These are phyloP conservation scores for Coffea humblotiana DNA, from an alignment of 305 asterid genomes.

Conservation along the genomic window DNA sequence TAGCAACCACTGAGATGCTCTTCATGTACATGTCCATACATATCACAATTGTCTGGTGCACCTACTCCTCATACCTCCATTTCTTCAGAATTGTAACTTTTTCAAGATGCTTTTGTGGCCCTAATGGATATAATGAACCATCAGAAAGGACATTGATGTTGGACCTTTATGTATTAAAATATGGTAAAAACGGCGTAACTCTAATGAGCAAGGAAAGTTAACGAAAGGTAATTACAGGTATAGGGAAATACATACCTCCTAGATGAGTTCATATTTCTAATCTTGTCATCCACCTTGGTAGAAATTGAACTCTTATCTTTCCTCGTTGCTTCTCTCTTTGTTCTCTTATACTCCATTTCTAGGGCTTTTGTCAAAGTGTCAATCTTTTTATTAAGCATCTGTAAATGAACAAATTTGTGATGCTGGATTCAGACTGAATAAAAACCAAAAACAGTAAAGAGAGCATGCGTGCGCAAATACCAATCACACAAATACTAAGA, in stretches of 20 bases:
- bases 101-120: constrained; percentile 43
- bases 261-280: constrained; percentile 35
- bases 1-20: constrained; percentile 32
- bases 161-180: not conserved
- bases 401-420: constrained; percentile 16
- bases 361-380: constrained; percentile 65
- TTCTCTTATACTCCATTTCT: constrained; percentile 64
- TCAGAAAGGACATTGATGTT: constrained; percentile 13
- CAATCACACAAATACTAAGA: not conserved
- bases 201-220: not conserved
- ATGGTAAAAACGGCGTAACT: not conserved
- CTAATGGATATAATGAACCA: constrained; percentile 30
- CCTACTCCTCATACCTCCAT: constrained; percentile 10
- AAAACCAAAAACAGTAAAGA: not conserved
- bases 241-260: constrained; percentile 44
- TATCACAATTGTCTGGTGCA: constrained; percentile 19
- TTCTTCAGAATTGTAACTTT: constrained; percentile 13
- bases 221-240: not conserved
- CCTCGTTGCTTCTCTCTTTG: constrained; percentile 60
- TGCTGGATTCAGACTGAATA: not conserved
- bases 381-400: constrained; percentile 65
- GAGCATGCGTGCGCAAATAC: not conserved
- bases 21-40: constrained; percentile 24
- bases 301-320: constrained; percentile 48
- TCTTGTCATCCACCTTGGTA: constrained; percentile 42